A percentile compares a stretch with the other conserved stretches of the same genome.
Conservation (phyloP, 1,284 basidiomycete genomes). For the Tranzscheliella williamsii region DNA sequence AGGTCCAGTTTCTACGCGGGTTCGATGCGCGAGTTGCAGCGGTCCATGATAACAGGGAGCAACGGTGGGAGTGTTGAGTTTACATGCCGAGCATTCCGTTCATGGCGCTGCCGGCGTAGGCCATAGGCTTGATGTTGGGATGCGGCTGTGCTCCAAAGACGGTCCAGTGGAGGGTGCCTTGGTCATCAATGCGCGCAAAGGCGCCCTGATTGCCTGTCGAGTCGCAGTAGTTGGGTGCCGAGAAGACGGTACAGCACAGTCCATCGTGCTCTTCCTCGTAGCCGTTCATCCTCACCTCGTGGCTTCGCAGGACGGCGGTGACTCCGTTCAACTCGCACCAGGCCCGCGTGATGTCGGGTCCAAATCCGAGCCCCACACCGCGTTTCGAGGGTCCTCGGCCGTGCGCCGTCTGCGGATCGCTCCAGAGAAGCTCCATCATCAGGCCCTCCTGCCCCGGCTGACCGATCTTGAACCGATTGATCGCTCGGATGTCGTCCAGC, state of each 20-base stretch:
- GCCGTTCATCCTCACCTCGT: conserved; percentile 89
- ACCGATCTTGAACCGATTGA: conserved; percentile 76
- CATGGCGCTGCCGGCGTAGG: conserved; percentile 67
- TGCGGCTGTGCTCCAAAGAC: conserved; percentile 84
- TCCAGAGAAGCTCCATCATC: conserved; percentile 75
- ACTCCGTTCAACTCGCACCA: conserved; percentile 89
- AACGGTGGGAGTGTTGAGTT: background rate
- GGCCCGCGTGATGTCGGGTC: conserved; percentile 68
- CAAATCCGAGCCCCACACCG: conserved; percentile 93
- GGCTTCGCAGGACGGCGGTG: conserved; percentile 87
- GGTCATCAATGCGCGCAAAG: conserved; percentile 70
- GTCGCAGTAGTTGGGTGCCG: conserved; percentile 60
- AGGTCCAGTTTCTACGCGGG: too few relatives aligned
- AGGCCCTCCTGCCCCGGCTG: conserved; percentile 94
- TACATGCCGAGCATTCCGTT: conserved; percentile 41
- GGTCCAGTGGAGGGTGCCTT: conserved; percentile 73
- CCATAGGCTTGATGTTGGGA: conserved; percentile 89
- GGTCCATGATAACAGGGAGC: background rate
- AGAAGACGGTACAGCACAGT: conserved; percentile 77
- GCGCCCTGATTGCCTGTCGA: conserved; percentile 64
- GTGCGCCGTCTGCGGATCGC: conserved; percentile 84
- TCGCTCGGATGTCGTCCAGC: conserved; percentile 85
- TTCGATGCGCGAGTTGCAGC: too few relatives aligned
- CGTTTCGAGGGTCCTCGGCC: conserved; percentile 97
- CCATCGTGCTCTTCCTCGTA: conserved; percentile 88